Conservation (phyloP, 2,329 filamentous ascomycete genomes). For the Exophiala bonariae region DNA sequence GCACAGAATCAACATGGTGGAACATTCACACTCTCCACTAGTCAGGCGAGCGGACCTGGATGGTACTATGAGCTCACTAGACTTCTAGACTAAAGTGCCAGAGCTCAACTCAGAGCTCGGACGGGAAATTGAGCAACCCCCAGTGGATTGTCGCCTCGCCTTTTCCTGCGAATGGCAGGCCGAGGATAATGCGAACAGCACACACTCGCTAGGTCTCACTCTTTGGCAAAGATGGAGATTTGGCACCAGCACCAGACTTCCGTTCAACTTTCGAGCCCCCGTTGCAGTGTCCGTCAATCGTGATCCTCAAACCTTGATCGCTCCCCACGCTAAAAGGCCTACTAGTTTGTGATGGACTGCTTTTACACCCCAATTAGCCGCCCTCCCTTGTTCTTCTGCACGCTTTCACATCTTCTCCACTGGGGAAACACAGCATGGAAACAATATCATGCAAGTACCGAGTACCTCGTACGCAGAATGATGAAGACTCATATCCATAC, state of each 20-base stretch:
- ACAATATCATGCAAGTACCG: too few species aligned
- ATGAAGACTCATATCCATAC: too few species aligned
- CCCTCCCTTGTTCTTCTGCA: constrained; percentile 8
- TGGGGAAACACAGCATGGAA: too few species aligned
- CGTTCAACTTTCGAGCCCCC: constrained; percentile 7
- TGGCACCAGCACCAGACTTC: constrained; percentile 4
- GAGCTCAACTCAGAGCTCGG: too few species aligned
- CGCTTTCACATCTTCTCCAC: too few species aligned
- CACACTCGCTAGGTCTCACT: constrained; percentile 8
- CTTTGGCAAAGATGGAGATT: constrained; percentile 5
- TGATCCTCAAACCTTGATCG: background rate
- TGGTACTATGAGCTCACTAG: too few species aligned
- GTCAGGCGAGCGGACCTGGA: too few species aligned
- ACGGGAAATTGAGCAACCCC: background rate
- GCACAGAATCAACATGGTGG: too few species aligned
- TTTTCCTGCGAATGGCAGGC: constrained; percentile 14
- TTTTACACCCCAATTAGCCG: constrained; percentile 12
- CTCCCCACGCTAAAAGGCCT: constrained; percentile 18
- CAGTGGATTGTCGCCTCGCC: background rate
- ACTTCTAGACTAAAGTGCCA: too few species aligned
- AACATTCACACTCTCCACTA: too few species aligned
- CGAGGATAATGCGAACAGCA: constrained; percentile 8
- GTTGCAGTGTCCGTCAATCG: too few species aligned
- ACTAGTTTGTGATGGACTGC: constrained; percentile 19
- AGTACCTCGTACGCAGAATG: too few species aligned